Conservation (phyloP, 306 rosid species). For the Cucumis melo region DNA sequence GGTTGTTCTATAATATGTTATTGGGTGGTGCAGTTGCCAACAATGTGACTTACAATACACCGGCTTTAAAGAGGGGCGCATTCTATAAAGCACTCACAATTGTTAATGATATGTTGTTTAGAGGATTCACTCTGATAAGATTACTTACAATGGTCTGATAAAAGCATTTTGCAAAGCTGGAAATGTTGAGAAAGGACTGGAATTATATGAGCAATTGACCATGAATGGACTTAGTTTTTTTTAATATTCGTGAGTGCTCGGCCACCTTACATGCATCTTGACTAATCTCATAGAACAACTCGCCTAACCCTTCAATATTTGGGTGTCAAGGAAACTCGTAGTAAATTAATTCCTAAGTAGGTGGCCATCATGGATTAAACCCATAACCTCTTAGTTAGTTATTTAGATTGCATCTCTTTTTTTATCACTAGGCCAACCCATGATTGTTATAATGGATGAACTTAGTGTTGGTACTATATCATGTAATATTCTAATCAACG, state of each 20-base stretch:
- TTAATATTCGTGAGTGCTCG: too few relatives aligned
- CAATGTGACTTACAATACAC: conserved; percentile 73
- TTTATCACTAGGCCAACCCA: too few relatives aligned
- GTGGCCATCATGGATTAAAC: too few relatives aligned
- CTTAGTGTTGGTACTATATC: conserved; percentile 34
- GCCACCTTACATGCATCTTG: too few relatives aligned
- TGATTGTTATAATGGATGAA: conserved; percentile 23
- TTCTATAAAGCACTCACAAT: conserved; percentile 56
- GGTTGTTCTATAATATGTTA: conserved; percentile 58
- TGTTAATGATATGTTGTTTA: conserved; percentile 61
- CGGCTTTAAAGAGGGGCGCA: conserved; percentile 45
- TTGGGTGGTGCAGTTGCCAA: conserved; percentile 74
- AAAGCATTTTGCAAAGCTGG: conserved; percentile 67
- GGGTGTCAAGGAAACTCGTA: too few relatives aligned
- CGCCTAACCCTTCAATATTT: too few relatives aligned
- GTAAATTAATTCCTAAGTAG: too few relatives aligned
- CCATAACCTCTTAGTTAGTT: too few relatives aligned
- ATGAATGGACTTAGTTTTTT: too few relatives aligned
- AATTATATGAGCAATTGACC: conserved; percentile 60
- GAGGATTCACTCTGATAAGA: conserved; percentile 65
- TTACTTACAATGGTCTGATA: conserved; percentile 68
- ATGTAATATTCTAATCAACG: conserved; percentile 71
- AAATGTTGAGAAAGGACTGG: conserved; percentile 53
- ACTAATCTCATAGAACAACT: too few relatives aligned
- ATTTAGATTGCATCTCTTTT: too few relatives aligned